These are phyloP conservation scores for Leptomonas pyrrhocoris DNA, from an alignment of 208 protist species.

Conservation along the genomic window DNA sequence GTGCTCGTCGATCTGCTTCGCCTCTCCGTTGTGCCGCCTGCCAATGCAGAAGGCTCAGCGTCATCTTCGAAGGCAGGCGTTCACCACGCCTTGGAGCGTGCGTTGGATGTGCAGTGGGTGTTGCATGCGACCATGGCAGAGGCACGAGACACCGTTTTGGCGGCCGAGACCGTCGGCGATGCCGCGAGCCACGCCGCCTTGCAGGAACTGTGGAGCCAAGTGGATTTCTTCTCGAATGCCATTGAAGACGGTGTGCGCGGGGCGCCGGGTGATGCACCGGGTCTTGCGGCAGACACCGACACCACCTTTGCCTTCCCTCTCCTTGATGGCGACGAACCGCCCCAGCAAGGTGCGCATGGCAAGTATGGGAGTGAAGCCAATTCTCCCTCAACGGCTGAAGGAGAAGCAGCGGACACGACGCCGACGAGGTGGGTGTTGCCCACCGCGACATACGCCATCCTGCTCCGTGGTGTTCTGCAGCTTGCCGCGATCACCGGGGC, in stretches of 20 bases:
- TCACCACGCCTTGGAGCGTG: constrained; percentile 26
- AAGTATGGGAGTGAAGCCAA: background rate
- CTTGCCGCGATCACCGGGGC: constrained; percentile 38
- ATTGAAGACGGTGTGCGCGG: constrained; percentile 10
- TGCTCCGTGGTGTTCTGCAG: constrained; percentile 49
- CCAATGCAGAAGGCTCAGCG: background rate
- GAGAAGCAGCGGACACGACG: background rate
- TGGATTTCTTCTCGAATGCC: constrained; percentile 16
- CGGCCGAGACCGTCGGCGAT: constrained; percentile 37
- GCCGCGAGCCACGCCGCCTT: constrained; percentile 24
- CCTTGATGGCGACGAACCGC: background rate
- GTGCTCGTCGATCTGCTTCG: constrained; percentile 67
- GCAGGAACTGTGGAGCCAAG: constrained; percentile 22
- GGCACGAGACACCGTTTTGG: constrained; percentile 24
- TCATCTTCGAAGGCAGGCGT: background rate
- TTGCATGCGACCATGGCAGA: constrained; percentile 29
- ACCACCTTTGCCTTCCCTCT: background rate
- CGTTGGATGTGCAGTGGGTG: constrained; percentile 30
- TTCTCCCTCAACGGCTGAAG: background rate
- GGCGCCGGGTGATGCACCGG: background rate
- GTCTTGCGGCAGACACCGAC: background rate
- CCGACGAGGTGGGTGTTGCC: constrained; percentile 42
- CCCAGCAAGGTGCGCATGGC: background rate
- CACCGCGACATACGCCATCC: constrained; percentile 42
- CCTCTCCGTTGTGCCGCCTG: constrained; percentile 1